These are phyloP conservation scores for Trichocladium antarcticum DNA, from an alignment of 495 filamentous ascomycete species.

Conservation along the genomic window DNA sequence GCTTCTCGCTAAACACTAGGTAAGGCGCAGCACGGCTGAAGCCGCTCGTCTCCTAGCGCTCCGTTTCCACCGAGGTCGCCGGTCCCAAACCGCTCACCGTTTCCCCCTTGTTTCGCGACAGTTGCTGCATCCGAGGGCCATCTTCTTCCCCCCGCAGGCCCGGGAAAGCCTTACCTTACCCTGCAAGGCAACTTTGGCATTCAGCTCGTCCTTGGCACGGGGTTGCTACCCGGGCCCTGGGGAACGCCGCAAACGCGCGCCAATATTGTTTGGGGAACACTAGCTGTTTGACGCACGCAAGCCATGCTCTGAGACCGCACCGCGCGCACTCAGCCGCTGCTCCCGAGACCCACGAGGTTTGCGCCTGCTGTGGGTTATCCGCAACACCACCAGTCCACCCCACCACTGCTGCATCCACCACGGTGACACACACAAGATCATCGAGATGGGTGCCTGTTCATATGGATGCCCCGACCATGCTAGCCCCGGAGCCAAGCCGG, in stretches of 20 bases:
- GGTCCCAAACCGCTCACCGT: background rate
- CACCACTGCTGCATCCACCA: background rate
- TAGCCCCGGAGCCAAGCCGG: background rate
- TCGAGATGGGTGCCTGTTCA: constrained; percentile 9
- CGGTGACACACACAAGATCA: background rate
- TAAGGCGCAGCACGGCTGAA: constrained; percentile 15
- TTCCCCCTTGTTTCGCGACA: constrained; percentile 9
- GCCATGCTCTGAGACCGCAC: background rate
- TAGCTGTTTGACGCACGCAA: background rate
- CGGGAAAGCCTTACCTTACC: constrained; percentile 16
- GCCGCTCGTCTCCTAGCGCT: background rate
- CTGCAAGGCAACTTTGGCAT: constrained; percentile 3
- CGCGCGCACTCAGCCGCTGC: background rate
- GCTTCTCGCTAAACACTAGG: constrained; percentile 8
- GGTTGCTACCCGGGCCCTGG: background rate
- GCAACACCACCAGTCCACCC: background rate
- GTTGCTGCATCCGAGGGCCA: constrained; percentile 17
- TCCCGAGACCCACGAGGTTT: background rate
- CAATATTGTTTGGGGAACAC: background rate
- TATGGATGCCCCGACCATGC: constrained; percentile 7
- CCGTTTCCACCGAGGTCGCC: too few species aligned
- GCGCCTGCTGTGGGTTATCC: background rate
- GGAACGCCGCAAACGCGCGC: constrained; percentile 7
- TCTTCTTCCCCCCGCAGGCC: background rate
- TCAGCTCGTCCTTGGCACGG: constrained; percentile 15